phyloP scores from a whole-genome alignment of 768 basidiomycete genomes.

The Xanthoconium stramineum region DNA sequence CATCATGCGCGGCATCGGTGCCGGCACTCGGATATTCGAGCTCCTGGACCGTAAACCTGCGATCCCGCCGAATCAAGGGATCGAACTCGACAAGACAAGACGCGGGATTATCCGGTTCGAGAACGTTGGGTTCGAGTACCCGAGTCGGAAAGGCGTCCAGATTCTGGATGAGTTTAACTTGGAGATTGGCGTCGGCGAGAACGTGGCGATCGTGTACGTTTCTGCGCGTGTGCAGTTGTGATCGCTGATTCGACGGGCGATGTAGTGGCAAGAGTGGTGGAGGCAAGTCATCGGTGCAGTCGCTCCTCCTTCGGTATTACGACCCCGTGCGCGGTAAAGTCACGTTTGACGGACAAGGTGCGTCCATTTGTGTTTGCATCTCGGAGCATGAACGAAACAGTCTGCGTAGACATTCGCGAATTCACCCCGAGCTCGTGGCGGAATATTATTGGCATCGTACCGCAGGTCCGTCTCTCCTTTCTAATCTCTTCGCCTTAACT shows the following conservation, averaged over 20 bases:
- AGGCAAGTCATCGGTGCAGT: constrained; percentile 91
- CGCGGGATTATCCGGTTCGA: constrained; percentile 79
- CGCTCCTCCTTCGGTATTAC: constrained; percentile 83
- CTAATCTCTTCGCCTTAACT: too few relatives aligned
- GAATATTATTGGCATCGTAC: constrained; percentile 86
- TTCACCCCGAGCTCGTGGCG: constrained; percentile 88
- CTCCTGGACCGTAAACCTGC: constrained; percentile 78
- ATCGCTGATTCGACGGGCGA: not conserved
- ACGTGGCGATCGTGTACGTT: constrained; percentile 89
- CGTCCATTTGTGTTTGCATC: constrained; percentile 5
- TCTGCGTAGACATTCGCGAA: constrained; percentile 65
- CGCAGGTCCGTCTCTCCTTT: constrained; percentile 49
- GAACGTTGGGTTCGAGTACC: constrained; percentile 85
- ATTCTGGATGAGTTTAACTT: constrained; percentile 83
- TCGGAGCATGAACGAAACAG: constrained; percentile 12
- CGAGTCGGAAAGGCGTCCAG: constrained; percentile 74
- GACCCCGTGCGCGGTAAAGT: constrained; percentile 82
- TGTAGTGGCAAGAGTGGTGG: constrained; percentile 86
- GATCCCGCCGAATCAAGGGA: constrained; percentile 64
- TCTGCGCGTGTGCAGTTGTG: not conserved
- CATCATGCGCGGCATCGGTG: constrained; percentile 96
- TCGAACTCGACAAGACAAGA: constrained; percentile 48
- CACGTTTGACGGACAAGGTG: constrained; percentile 84
- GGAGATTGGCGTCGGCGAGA: constrained; percentile 78
- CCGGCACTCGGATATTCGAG: constrained; percentile 91